These are phyloP conservation scores for Ceratobasidium sp. DNA, from an alignment of 1,284 basidiomycete genomes.

Conservation along the genomic window DNA sequence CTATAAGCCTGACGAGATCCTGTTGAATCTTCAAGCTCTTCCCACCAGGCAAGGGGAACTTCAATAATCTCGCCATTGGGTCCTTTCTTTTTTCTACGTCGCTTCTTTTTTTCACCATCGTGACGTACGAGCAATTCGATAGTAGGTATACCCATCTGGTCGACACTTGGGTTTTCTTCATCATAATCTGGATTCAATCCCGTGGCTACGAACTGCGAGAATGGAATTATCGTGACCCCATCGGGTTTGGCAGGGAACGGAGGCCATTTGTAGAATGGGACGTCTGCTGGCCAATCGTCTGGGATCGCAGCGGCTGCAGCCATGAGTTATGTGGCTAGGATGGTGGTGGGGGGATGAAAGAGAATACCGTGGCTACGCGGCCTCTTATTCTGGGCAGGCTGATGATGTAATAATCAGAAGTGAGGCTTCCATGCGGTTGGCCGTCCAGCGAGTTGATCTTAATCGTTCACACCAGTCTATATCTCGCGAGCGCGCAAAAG, in stretches of 20 bases:
- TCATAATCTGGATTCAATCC: slow-evolving; percentile 22
- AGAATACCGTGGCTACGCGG: slow-evolving; percentile 36
- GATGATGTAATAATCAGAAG: background rate
- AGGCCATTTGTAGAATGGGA: slow-evolving; percentile 31
- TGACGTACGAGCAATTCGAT: slow-evolving; percentile 16
- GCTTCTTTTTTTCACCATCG: slow-evolving; percentile 32
- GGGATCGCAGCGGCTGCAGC: background rate
- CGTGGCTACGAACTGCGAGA: slow-evolving; percentile 37
- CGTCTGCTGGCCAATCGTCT: slow-evolving; percentile 7
- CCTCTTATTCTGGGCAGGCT: slow-evolving; percentile 8
- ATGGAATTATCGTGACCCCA: slow-evolving; percentile 23
- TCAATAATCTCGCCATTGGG: slow-evolving; percentile 22
- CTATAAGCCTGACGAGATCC: background rate
- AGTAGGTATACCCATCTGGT: slow-evolving; percentile 12
- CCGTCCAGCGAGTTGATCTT: too few relatives aligned
- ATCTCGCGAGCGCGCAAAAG: background rate
- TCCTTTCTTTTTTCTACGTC: slow-evolving; percentile 28
- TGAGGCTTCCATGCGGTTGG: background rate
- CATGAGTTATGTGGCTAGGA: slow-evolving; percentile 1
- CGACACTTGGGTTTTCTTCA: slow-evolving; percentile 15
- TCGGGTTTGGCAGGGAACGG: slow-evolving; percentile 33
- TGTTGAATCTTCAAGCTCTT: slow-evolving; percentile 20
- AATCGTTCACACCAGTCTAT: too few relatives aligned
- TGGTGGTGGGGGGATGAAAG: background rate
- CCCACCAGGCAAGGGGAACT: slow-evolving; percentile 31